Evolutionary conservation across 352 stramenopile species (phyloP).

Genomic region (Phytophthora agathidicida): DNA sequence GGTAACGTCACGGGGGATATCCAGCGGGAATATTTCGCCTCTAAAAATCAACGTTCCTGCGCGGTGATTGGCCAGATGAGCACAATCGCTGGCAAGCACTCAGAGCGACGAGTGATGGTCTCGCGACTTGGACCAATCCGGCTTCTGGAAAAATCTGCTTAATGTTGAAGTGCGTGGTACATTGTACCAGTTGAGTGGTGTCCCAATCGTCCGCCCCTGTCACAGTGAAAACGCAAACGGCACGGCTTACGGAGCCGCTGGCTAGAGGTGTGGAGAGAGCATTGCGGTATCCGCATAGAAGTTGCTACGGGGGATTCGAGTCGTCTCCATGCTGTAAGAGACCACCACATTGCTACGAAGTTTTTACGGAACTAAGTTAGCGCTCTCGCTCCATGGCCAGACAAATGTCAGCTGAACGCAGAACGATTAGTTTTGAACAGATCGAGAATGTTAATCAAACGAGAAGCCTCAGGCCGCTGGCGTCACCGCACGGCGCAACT

Average conservation of each 20-base stretch:
- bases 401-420: neutral
- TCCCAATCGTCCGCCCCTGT: slow-evolving; percentile 19
- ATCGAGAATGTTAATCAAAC: no score
- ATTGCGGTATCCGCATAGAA: slow-evolving; percentile 14
- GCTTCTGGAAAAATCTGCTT: neutral
- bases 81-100: neutral
- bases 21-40: slow-evolving; percentile 34
- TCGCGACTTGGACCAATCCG: slow-evolving; percentile 6
- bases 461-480: no score
- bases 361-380: slow-evolving; percentile 9
- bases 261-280: slow-evolving; percentile 7
- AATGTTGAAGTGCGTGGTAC: slow-evolving; percentile 15
- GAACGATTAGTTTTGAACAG: no score
- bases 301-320: no score
- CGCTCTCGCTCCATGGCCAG: neutral
- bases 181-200: no score
- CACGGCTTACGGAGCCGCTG: slow-evolving; percentile 8
- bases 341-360: slow-evolving; percentile 15
- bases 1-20: slow-evolving; percentile 29
- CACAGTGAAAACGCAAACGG: slow-evolving; percentile 4
- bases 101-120: slow-evolving; percentile 11
- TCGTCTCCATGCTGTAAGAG: no score
- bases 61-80: slow-evolving; percentile 14
- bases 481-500: no score
- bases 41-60: slow-evolving; percentile 5